These are phyloP conservation scores for Biscogniauxia sp. DNA, from an alignment of 2,329 filamentous ascomycete species.

Conservation along the genomic window DNA sequence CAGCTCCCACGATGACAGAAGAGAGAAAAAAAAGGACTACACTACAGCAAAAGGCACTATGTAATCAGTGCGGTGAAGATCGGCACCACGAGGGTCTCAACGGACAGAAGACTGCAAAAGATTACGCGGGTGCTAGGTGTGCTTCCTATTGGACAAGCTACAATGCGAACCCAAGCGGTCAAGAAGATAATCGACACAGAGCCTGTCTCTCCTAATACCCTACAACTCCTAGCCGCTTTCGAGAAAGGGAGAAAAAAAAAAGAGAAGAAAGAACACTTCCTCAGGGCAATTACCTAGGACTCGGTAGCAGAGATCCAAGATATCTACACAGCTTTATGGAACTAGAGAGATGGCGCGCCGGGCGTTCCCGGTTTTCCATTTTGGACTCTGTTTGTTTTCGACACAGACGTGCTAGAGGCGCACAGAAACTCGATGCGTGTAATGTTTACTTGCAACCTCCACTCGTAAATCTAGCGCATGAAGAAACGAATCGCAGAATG, in stretches of 20 bases:
- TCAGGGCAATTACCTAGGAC: not conserved
- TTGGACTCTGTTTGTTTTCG: conserved; percentile 23
- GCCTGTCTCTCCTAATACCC: not conserved
- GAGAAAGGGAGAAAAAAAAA: not conserved
- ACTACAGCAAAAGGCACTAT: conserved; percentile 4
- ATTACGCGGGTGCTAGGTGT: conserved; percentile 19
- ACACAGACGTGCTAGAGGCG: conserved; percentile 15
- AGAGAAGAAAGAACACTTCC: not conserved
- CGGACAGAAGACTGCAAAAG: conserved; percentile 14
- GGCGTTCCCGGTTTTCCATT: conserved; percentile 9
- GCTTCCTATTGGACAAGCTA: conserved; percentile 23
- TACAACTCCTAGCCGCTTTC: not conserved
- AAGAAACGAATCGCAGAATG: conserved; percentile 30
- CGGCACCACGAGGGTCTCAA: conserved; percentile 16
- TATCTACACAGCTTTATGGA: conserved; percentile 12
- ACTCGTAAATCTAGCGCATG: conserved; percentile 19
- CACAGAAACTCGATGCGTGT: conserved; percentile 14
- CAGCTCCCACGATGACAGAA: conserved; percentile 8
- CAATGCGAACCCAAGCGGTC: conserved; percentile 27
- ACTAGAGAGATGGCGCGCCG: conserved; percentile 16
- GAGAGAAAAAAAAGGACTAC: conserved; percentile 15
- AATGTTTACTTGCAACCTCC: conserved; percentile 15
- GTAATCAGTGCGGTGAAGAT: conserved; percentile 30
- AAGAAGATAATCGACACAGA: conserved; percentile 18
- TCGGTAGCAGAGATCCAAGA: not conserved